phyloP scores from a whole-genome alignment of 306 rosid genomes.

The Begonia peltatifolia region DNA sequence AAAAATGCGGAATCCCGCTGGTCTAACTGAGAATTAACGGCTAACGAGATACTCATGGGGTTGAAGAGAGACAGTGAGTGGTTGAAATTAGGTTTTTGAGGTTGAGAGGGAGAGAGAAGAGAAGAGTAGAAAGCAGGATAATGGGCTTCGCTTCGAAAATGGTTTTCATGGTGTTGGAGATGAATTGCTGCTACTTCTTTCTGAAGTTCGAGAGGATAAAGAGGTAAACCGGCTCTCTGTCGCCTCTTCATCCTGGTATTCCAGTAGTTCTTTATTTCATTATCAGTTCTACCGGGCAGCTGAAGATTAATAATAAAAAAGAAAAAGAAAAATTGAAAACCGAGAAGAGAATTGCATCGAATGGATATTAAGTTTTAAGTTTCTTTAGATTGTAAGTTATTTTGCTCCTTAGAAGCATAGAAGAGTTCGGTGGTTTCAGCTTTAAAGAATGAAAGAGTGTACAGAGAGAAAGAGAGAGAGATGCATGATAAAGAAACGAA shows the following conservation, averaged over 20 bases:
- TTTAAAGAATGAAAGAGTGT: too few species aligned
- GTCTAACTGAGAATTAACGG: slow-evolving; percentile 4
- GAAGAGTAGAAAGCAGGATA: slow-evolving; percentile 16
- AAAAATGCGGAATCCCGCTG: slow-evolving; percentile 11
- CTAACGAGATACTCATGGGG: slow-evolving; percentile 11
- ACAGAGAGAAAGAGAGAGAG: too few species aligned
- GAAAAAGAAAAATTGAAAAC: neutral
- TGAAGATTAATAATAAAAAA: slow-evolving; percentile 14
- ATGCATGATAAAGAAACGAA: too few species aligned
- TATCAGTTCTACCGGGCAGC: slow-evolving; percentile 87
- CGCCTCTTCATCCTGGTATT: slow-evolving; percentile 70
- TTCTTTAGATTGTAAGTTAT: too few species aligned
- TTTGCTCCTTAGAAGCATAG: neutral
- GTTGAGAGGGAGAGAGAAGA: slow-evolving; percentile 2
- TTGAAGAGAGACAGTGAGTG: slow-evolving; percentile 10
- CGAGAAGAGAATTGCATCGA: neutral
- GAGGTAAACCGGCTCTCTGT: slow-evolving; percentile 57
- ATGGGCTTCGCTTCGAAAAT: neutral
- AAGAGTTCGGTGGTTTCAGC: too few species aligned
- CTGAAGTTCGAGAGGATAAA: slow-evolving; percentile 42
- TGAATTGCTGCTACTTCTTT: slow-evolving; percentile 25
- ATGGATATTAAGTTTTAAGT: too few species aligned
- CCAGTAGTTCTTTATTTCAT: slow-evolving; percentile 89
- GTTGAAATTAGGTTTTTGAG: neutral
- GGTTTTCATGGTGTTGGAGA: neutral